phyloP scores from a whole-genome alignment of 768 basidiomycete species.

The Russula foetens region DNA sequence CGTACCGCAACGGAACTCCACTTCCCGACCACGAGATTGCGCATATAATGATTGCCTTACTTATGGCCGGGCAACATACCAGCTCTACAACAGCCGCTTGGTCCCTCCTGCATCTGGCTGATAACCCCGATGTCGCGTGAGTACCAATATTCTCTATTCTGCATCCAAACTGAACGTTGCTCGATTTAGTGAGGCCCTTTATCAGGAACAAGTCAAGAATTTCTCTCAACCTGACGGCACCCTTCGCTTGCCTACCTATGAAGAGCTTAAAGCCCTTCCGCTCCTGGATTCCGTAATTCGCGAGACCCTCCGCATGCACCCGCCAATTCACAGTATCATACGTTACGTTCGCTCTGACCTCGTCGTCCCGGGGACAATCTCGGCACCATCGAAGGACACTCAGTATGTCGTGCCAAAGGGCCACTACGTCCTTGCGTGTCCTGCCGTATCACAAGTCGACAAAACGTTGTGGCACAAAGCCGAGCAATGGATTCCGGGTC shows the following conservation, averaged over 20 bases:
- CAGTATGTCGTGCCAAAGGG: conserved; percentile 86
- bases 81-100: conserved; percentile 90
- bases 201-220: conserved; percentile 79
- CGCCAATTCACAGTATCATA: conserved; percentile 94
- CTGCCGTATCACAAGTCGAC: conserved; percentile 84
- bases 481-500: conserved; percentile 61
- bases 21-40: conserved; percentile 89
- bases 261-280: conserved; percentile 77
- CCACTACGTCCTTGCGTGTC: conserved; percentile 82
- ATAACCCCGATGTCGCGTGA: conserved; percentile 65
- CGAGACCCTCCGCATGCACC: conserved; percentile 88
- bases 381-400: conserved; percentile 64
- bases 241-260: conserved; percentile 74
- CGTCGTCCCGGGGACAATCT: conserved; percentile 69
- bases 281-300: conserved; percentile 85
- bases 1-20: conserved; percentile 70
- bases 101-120: conserved; percentile 81
- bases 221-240: conserved; percentile 77
- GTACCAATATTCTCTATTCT: conserved; percentile 25
- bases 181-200: conserved; percentile 62
- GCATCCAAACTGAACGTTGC: background rate
- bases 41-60: conserved; percentile 96
- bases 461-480: conserved; percentile 73
- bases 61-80: conserved; percentile 99
- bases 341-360: conserved; percentile 86